Evolutionary conservation across 2,329 filamentous ascomycete genomes (phyloP).

Genomic region (Curvularia sp.): DNA sequence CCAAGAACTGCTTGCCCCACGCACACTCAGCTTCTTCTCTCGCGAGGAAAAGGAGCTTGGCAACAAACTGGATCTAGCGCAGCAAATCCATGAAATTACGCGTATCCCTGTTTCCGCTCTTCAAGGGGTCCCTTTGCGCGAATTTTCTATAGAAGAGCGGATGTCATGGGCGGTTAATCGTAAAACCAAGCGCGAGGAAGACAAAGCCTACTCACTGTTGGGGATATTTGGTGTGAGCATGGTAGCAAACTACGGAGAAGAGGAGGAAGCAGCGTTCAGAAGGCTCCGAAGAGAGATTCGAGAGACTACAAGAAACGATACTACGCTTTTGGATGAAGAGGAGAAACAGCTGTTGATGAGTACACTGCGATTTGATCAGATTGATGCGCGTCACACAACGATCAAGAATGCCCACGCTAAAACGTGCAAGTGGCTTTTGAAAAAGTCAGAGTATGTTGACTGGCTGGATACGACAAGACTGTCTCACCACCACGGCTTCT

Average conservation of each 20-base stretch:
- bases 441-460: too few species aligned
- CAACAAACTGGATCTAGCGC: not conserved
- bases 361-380: too few species aligned
- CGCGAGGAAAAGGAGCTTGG: not conserved
- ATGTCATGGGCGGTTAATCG: slow-evolving; percentile 22
- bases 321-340: too few species aligned
- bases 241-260: slow-evolving; percentile 25
- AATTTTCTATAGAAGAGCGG: not conserved
- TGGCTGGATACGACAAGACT: too few species aligned
- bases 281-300: not conserved
- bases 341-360: too few species aligned
- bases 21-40: not conserved
- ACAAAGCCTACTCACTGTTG: slow-evolving; percentile 27
- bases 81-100: not conserved
- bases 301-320: not conserved
- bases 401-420: too few species aligned
- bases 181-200: slow-evolving; percentile 26
- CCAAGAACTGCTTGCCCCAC: slow-evolving; percentile 4
- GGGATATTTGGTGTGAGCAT: slow-evolving; percentile 31
- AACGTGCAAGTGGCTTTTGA: too few species aligned
- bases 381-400: too few species aligned
- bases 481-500: too few species aligned
- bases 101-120: not conserved
- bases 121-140: not conserved
- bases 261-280: not conserved